A percentile compares a stretch with the other conserved stretches of the same genome.
Conservation (phyloP, 148 eudicot genomes). For the Rhododendron simsii region DNA sequence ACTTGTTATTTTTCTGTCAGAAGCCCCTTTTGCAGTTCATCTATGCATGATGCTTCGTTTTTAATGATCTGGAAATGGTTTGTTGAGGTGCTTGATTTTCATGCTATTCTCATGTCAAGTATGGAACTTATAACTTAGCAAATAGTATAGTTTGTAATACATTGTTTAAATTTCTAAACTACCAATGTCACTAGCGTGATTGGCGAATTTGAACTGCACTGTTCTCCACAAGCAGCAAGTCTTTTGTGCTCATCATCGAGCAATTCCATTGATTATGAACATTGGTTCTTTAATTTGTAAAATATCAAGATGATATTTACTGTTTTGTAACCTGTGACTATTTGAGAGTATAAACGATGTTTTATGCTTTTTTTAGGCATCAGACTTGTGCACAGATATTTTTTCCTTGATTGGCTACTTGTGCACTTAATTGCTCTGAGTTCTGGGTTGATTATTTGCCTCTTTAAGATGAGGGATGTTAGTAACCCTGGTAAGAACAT, state of each 20-base stretch:
- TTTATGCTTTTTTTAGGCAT: too few species aligned
- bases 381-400: neutral
- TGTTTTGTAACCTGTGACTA: neutral
- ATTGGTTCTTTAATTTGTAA: neutral
- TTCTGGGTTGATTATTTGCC: neutral
- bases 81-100: neutral
- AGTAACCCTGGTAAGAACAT: neutral
- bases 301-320: neutral
- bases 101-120: neutral
- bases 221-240: neutral
- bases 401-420: too few species aligned
- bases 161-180: neutral
- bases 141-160: neutral
- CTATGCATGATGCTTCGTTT: neutral
- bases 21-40: neutral
- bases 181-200: neutral
- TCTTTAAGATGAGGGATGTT: neutral
- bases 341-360: neutral
- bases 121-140: neutral
- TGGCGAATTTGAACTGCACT: neutral
- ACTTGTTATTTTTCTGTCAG: neutral
- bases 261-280: neutral
- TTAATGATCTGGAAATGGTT: neutral
- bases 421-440: neutral
- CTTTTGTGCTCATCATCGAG: neutral